A percentile compares a stretch with the other conserved stretches of the same genome.
phyloP scores from a whole-genome alignment of 1,284 basidiomycete genomes.

The Puccinia brachypodii region DNA sequence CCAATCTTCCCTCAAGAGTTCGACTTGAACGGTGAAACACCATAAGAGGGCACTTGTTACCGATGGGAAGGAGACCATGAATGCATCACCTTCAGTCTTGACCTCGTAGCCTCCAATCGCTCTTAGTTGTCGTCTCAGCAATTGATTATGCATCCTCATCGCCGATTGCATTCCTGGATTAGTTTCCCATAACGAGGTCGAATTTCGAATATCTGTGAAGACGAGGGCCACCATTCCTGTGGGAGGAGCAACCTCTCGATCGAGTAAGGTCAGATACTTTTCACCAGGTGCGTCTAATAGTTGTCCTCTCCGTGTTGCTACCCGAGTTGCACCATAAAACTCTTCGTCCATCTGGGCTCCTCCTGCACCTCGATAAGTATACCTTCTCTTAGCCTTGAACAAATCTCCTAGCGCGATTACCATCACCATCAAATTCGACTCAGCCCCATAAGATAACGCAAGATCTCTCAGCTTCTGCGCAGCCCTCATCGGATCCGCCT shows the following conservation, averaged over 20 bases:
- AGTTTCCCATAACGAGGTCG: constrained; percentile 94
- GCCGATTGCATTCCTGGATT: constrained; percentile 95
- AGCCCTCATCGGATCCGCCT: constrained; percentile 88
- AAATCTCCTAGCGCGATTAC: constrained; percentile 81
- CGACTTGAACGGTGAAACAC: constrained; percentile 84
- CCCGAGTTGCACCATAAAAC: constrained; percentile 51
- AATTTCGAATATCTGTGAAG: constrained; percentile 98
- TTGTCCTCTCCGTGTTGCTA: constrained; percentile 54
- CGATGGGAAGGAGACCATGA: constrained; percentile 96
- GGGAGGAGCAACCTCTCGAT: constrained; percentile 81
- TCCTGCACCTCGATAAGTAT: constrained; percentile 59
- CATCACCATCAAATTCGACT: constrained; percentile 97
- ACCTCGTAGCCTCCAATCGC: constrained; percentile 97
- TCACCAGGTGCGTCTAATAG: constrained; percentile 53
- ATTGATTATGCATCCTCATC: constrained; percentile 84
- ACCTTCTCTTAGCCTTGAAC: constrained; percentile 61
- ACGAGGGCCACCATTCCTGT: constrained; percentile 87
- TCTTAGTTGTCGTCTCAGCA: constrained; percentile 82
- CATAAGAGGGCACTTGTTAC: constrained; percentile 85
- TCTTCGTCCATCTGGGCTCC: constrained; percentile 52
- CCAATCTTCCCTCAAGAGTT: constrained; percentile 84
- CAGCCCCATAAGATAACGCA: constrained; percentile 93
- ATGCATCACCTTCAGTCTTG: constrained; percentile 98
- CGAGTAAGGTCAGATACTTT: constrained; percentile 64
- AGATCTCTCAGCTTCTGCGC: constrained; percentile 96